phyloP scores from a whole-genome alignment of 2,329 filamentous ascomycete species.

The Botrytis cinerea region DNA sequence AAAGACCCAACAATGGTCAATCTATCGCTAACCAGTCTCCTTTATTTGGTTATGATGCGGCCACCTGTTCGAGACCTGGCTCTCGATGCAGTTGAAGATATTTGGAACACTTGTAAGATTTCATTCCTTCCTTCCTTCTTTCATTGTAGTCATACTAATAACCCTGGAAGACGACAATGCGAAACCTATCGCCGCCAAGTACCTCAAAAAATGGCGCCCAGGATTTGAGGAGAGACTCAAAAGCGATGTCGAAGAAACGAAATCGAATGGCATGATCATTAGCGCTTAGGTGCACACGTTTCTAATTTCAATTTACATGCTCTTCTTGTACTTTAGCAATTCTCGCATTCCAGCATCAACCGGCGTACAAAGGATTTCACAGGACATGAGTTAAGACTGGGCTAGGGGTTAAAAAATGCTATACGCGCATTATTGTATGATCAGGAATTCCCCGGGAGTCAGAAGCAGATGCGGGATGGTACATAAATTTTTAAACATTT shows the following conservation, averaged over 20 bases:
- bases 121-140: constrained; percentile 20
- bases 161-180: constrained; percentile 58
- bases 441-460: not conserved
- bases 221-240: constrained; percentile 38
- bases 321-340: constrained; percentile 21
- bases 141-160: constrained; percentile 32
- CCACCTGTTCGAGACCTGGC: constrained; percentile 64
- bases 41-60: constrained; percentile 68
- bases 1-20: constrained; percentile 65
- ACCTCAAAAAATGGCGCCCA: constrained; percentile 62
- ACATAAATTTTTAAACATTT: not conserved
- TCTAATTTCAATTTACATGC: not conserved
- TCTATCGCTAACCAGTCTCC: constrained; percentile 63
- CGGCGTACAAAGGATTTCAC: constrained; percentile 15
- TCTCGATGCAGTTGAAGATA: constrained; percentile 64
- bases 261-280: constrained; percentile 27
- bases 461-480: not conserved
- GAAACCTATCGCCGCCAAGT: constrained; percentile 62
- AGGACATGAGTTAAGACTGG: constrained; percentile 7
- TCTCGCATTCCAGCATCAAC: constrained; percentile 18
- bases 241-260: constrained; percentile 29
- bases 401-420: constrained; percentile 1
- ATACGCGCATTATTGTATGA: constrained; percentile 14
- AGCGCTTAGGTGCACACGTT: constrained; percentile 5
- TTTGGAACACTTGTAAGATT: constrained; percentile 65